Evolutionary conservation across 1,284 basidiomycete genomes (phyloP).

Genomic region (Somion occarium): DNA sequence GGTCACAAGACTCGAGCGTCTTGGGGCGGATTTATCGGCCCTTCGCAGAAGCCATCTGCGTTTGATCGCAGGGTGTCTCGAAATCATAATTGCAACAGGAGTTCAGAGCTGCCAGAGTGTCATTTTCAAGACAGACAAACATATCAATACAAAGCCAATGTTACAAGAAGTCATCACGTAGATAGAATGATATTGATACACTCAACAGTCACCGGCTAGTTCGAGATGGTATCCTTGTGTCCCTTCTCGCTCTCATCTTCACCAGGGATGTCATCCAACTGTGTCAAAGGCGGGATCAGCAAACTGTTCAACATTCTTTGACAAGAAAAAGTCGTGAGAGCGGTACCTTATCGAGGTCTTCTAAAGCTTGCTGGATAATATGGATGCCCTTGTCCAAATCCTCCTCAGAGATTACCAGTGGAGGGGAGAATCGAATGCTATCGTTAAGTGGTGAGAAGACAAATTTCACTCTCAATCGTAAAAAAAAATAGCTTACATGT

Average conservation of each 20-base stretch:
- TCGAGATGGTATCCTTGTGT: constrained; percentile 37
- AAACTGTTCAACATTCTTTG: neutral
- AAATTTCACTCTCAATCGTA: neutral
- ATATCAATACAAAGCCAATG: constrained; percentile 3
- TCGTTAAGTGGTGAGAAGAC: neutral
- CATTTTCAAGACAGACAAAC: neutral
- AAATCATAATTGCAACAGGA: too few species aligned
- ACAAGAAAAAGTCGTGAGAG: neutral
- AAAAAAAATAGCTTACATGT: constrained; percentile 64
- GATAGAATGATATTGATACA: neutral
- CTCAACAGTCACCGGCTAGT: constrained; percentile 18
- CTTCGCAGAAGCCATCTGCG: too few species aligned
- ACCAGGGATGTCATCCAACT: constrained; percentile 72
- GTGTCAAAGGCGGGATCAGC: constrained; percentile 1
- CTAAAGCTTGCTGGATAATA: constrained; percentile 75
- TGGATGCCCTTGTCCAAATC: constrained; percentile 74
- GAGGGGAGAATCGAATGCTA: constrained; percentile 94
- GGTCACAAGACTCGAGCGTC: neutral
- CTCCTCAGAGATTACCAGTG: constrained; percentile 86
- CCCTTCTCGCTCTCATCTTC: constrained; percentile 59
- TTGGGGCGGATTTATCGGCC: too few species aligned
- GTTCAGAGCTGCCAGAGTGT: too few species aligned
- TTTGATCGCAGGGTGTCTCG: too few species aligned
- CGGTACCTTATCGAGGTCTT: constrained; percentile 75
- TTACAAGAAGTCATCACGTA: neutral